Evolutionary conservation across 345 rosid genomes (phyloP).

Genomic region (Pistacia atlantica): DNA sequence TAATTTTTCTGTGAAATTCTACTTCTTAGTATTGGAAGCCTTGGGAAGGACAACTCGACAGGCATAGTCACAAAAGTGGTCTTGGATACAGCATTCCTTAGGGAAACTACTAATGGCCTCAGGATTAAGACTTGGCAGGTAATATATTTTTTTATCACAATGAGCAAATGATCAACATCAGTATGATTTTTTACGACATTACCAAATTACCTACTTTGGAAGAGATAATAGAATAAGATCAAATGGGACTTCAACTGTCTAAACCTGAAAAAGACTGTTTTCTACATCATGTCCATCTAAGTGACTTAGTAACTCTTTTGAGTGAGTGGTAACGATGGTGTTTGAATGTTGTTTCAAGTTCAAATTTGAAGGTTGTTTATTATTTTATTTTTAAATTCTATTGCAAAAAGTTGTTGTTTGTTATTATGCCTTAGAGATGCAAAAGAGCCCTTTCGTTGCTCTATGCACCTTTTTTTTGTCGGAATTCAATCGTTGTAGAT

Average conservation of each 20-base stretch:
- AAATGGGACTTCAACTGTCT: not conserved
- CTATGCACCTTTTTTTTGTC: not conserved
- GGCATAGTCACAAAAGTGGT: slow-evolving; percentile 83
- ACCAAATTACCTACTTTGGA: not conserved
- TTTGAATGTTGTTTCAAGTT: not conserved
- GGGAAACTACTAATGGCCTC: slow-evolving; percentile 83
- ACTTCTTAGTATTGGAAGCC: slow-evolving; percentile 80
- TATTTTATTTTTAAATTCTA: not conserved
- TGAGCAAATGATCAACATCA: not conserved
- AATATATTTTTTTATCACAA: slow-evolving; percentile 11
- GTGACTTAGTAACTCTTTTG: not conserved
- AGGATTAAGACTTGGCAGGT: slow-evolving; percentile 99
- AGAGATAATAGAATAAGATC: not conserved
- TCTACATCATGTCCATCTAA: not conserved
- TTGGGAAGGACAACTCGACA: slow-evolving; percentile 79
- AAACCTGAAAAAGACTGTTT: not conserved
- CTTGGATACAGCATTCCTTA: slow-evolving; percentile 77
- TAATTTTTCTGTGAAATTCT: slow-evolving; percentile 12
- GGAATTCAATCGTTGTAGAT: not conserved
- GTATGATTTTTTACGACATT: not conserved
- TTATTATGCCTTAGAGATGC: not conserved
- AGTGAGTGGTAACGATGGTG: not conserved
- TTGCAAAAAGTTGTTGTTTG: not conserved
- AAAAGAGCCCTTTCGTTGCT: not conserved
- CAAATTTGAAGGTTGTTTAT: not conserved